Evolutionary conservation across 192 early-diverging fungal species (phyloP).

Genomic region (Backusella australiensis): DNA sequence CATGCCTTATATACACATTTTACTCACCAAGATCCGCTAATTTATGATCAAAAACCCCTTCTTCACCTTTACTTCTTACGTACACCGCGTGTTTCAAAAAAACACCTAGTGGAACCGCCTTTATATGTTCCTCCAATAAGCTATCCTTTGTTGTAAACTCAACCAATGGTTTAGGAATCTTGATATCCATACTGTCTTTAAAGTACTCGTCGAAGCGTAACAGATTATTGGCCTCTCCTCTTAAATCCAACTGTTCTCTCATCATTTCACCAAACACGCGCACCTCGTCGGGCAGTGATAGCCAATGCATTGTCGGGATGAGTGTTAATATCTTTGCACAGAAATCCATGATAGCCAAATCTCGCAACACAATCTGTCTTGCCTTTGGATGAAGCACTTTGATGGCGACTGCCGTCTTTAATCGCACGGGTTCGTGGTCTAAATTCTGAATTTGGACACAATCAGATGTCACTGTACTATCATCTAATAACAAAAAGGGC

Average conservation of each 20-base stretch:
- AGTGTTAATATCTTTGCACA: conserved; percentile 61
- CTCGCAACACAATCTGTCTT: conserved; percentile 61
- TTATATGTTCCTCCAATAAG: conserved; percentile 82
- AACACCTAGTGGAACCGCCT: conserved; percentile 71
- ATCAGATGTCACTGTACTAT: conserved; percentile 21
- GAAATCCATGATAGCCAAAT: conserved; percentile 79
- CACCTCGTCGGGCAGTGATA: conserved; percentile 89
- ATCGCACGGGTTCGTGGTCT: conserved; percentile 18
- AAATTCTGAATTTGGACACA: neutral
- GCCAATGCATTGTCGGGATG: conserved; percentile 83
- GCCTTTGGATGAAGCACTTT: conserved; percentile 92
- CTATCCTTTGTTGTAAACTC: conserved; percentile 57
- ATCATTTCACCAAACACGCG: conserved; percentile 89
- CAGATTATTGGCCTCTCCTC: conserved; percentile 76
- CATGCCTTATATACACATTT: neutral
- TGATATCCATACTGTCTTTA: conserved; percentile 45
- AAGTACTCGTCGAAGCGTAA: conserved; percentile 60
- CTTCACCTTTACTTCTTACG: conserved; percentile 15
- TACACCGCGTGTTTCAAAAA: conserved; percentile 59
- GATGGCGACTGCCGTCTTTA: conserved; percentile 67
- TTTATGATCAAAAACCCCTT: conserved; percentile 68
- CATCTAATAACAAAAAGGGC: conserved; percentile 13
- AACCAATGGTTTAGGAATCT: conserved; percentile 68
- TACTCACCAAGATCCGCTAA: conserved; percentile 73
- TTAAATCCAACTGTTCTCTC: conserved; percentile 83